phyloP scores from a whole-genome alignment of 2,329 filamentous ascomycete species.

The Venturia aucupariae region DNA sequence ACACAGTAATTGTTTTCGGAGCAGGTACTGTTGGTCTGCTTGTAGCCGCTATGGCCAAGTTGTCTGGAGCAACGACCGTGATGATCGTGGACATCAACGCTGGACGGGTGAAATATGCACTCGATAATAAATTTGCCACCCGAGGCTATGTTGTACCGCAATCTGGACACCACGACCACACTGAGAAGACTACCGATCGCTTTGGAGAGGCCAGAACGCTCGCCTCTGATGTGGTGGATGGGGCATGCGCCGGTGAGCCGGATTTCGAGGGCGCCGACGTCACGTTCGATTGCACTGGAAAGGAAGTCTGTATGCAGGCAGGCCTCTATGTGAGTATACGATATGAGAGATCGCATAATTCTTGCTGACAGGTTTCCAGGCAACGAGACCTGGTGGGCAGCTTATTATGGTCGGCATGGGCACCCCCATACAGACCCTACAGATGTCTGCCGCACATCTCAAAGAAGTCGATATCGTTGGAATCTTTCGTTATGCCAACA shows the following conservation, averaged over 20 bases:
- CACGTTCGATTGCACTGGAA: conserved; percentile 34
- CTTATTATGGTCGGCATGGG: conserved; percentile 50
- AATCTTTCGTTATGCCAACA: conserved; percentile 48
- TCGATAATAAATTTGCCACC: conserved; percentile 30
- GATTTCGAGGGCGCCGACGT: conserved; percentile 32
- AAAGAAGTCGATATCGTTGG: conserved; percentile 49
- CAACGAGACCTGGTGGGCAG: conserved; percentile 40
- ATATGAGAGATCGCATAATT: too few relatives aligned
- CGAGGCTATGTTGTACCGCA: conserved; percentile 26
- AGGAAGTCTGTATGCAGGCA: conserved; percentile 34
- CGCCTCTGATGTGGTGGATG: conserved; percentile 27
- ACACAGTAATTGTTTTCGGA: conserved; percentile 75
- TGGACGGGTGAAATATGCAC: conserved; percentile 31
- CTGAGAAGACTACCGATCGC: conserved; percentile 24
- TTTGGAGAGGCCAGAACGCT: conserved; percentile 28
- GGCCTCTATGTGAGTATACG: conserved; percentile 30
- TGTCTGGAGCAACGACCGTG: conserved; percentile 32
- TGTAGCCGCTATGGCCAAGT: conserved; percentile 31
- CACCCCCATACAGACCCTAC: conserved; percentile 44
- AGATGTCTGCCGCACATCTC: conserved; percentile 44
- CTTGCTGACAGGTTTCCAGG: conserved; percentile 19
- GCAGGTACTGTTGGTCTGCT: conserved; percentile 54
- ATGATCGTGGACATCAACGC: conserved; percentile 33
- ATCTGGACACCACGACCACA: conserved; percentile 24
- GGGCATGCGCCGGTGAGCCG: conserved; percentile 27